Conservation (phyloP, 805 yeast species). For the Myxozyma kluyveri region DNA sequence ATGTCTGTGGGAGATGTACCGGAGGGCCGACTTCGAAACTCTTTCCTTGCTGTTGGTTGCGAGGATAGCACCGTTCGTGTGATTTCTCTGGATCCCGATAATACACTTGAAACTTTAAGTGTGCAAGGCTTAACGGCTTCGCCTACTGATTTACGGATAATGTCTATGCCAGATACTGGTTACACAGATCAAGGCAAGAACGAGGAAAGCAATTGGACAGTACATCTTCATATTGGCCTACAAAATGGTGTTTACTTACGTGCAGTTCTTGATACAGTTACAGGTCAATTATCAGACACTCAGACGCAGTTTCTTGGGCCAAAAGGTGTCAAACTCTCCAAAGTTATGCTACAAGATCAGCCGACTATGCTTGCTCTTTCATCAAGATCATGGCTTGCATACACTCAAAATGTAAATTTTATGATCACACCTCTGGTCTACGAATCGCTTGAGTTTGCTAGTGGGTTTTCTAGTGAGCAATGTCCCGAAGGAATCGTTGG, state of each 20-base stretch:
- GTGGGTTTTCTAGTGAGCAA: constrained; percentile 63
- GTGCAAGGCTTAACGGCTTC: constrained; percentile 65
- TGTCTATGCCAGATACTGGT: constrained; percentile 36
- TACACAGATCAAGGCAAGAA: constrained; percentile 9
- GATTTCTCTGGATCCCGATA: constrained; percentile 57
- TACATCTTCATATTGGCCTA: constrained; percentile 71
- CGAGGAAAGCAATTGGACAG: constrained; percentile 22
- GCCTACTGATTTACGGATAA: constrained; percentile 42
- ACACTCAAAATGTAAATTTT: constrained; percentile 39
- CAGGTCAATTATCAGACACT: constrained; percentile 65
- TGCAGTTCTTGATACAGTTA: constrained; percentile 52
- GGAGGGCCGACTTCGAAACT: constrained; percentile 48
- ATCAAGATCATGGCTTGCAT: constrained; percentile 56
- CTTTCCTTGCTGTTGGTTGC: constrained; percentile 67
- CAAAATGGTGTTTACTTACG: constrained; percentile 77
- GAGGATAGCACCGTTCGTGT: constrained; percentile 69
- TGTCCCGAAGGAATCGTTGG: constrained; percentile 63
- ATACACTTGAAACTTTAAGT: constrained; percentile 58
- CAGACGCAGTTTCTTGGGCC: constrained; percentile 73
- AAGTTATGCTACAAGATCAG: constrained; percentile 37
- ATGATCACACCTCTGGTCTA: constrained; percentile 50
- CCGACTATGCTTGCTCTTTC: constrained; percentile 51
- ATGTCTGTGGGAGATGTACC: constrained; percentile 51
- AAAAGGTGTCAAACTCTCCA: constrained; percentile 53
- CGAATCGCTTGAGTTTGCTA: constrained; percentile 43